A percentile compares a stretch with the other conserved stretches of the same genome.
Evolutionary conservation across 306 rosid species (phyloP).

Genomic region (Glycyrrhiza uralensis): DNA sequence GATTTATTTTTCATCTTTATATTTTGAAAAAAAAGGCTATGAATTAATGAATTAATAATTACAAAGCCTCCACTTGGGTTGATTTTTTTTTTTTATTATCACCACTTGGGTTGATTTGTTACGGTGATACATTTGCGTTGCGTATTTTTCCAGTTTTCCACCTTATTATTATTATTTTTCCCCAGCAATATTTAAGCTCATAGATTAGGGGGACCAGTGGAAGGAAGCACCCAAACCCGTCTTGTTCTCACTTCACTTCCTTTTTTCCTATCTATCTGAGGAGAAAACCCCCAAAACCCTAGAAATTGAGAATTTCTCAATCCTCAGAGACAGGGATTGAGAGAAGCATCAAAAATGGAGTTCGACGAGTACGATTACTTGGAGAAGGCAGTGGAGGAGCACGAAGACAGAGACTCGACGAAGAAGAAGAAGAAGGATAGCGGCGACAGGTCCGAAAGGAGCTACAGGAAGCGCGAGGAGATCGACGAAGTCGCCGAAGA

Average conservation of each 20-base stretch:
- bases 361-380: slow-evolving; percentile 96
- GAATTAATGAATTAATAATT: no score
- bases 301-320: slow-evolving; percentile 27
- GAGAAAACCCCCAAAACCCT: slow-evolving; percentile 41
- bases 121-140: background rate
- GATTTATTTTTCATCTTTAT: no score
- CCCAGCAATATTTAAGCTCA: background rate
- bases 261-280: background rate
- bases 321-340: background rate
- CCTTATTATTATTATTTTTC: background rate
- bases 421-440: slow-evolving; percentile 50
- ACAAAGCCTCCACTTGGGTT: no score
- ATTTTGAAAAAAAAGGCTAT: no score
- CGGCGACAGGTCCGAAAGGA: slow-evolving; percentile 51
- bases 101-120: no score
- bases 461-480: slow-evolving; percentile 73
- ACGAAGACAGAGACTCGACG: slow-evolving; percentile 51
- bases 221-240: background rate
- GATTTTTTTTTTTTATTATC: background rate
- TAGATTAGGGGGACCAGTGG: background rate
- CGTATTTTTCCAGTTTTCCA: background rate
- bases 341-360: slow-evolving; percentile 47
- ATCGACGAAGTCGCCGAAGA: slow-evolving; percentile 52
- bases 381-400: slow-evolving; percentile 92
- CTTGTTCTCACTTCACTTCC: background rate